These are phyloP conservation scores for Kodamaea neixiangensis DNA, from an alignment of 805 yeast species.

Conservation along the genomic window DNA sequence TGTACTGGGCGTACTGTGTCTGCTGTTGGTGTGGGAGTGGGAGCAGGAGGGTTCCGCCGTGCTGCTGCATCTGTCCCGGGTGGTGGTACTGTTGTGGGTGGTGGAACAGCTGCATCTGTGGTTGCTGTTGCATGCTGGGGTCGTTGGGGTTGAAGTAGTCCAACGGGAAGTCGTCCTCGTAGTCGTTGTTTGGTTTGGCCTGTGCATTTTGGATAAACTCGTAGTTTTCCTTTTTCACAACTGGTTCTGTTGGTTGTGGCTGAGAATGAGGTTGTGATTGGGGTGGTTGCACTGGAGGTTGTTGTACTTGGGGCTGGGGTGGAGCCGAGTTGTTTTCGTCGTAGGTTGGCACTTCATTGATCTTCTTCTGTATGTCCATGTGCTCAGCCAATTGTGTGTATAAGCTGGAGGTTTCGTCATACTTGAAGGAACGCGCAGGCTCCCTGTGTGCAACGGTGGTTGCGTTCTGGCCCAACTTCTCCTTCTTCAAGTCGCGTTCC, in stretches of 20 bases:
- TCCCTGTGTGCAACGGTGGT: conserved; percentile 74
- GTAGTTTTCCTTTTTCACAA: conserved; percentile 12
- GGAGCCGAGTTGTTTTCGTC: conserved; percentile 1
- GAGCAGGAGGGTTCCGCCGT: not conserved
- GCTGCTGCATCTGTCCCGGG: not conserved
- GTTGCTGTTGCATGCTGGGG: conserved; percentile 18
- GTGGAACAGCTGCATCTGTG: not conserved
- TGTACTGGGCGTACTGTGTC: conserved; percentile 10
- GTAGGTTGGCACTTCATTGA: conserved; percentile 4
- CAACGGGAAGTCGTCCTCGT: conserved; percentile 70
- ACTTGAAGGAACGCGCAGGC: conserved; percentile 78
- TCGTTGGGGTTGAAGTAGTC: conserved; percentile 59
- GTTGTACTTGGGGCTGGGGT: no score
- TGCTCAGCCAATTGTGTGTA: conserved; percentile 57
- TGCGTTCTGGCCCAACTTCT: conserved; percentile 56
- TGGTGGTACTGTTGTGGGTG: conserved; percentile 3
- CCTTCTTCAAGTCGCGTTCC: conserved; percentile 88
- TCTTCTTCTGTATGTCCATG: conserved; percentile 30
- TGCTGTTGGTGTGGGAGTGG: conserved; percentile 6
- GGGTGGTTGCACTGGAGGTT: conserved; percentile 5
- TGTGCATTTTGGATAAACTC: conserved; percentile 22
- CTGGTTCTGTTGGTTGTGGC: conserved; percentile 14
- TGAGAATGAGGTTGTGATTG: no score
- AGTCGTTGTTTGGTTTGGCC: conserved; percentile 26
- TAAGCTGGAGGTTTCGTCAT: conserved; percentile 53